Evolutionary conservation across 176 grass and related monocot genomes (phyloP).

Genomic region (Thalia dealbata): DNA sequence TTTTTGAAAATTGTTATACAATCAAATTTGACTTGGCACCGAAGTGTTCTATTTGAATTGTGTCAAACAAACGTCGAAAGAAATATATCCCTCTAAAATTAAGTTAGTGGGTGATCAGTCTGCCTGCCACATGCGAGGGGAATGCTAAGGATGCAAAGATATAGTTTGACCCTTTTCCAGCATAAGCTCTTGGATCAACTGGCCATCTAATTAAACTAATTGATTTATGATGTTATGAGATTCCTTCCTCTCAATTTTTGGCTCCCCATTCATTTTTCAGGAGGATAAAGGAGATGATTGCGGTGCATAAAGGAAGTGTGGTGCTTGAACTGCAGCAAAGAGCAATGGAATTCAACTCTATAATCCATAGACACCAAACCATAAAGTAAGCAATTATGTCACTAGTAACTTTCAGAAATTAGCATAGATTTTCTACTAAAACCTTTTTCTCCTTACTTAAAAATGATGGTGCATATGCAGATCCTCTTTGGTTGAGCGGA

Average conservation of each 20-base stretch:
- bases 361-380: constrained; percentile 84
- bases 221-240: not conserved
- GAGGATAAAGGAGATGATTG: constrained; percentile 82
- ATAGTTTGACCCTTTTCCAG: no score
- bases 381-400: constrained; percentile 55
- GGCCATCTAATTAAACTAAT: not conserved
- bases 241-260: not conserved
- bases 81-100: no score
- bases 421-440: not conserved
- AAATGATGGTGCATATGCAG: constrained; percentile 32
- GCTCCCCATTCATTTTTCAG: constrained; percentile 30
- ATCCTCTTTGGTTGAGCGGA: constrained; percentile 91
- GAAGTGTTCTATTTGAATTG: no score
- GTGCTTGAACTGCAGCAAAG: constrained; percentile 95
- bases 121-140: no score
- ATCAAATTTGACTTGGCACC: not conserved
- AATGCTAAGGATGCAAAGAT: no score
- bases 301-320: constrained; percentile 67
- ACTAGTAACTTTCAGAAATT: not conserved
- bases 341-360: constrained; percentile 95
- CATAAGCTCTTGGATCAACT: no score
- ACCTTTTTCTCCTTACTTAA: constrained; percentile 5
- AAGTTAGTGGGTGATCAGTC: no score
- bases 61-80: no score
- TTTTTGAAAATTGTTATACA: not conserved